These are phyloP conservation scores for Avena sativa DNA, from an alignment of 176 grass and related monocot genomes.

Conservation along the genomic window DNA sequence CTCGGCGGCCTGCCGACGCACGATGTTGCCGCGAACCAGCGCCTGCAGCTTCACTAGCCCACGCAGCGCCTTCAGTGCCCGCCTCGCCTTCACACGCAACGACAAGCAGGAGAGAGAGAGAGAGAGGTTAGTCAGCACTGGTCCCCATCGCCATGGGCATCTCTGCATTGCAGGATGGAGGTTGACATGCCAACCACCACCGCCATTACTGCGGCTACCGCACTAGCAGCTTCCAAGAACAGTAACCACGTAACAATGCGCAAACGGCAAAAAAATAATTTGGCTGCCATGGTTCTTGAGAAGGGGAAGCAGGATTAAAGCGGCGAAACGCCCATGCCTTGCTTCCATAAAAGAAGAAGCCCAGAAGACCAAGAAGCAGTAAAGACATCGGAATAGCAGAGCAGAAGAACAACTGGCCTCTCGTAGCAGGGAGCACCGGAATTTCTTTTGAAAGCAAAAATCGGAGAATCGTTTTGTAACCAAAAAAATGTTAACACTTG, in stretches of 20 bases:
- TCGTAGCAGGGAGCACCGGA: neutral
- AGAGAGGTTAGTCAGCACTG: slow-evolving; percentile 34
- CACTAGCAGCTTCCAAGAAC: slow-evolving; percentile 45
- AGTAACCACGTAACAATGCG: slow-evolving; percentile 34
- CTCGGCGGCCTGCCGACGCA: slow-evolving; percentile 91
- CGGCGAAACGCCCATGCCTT: slow-evolving; percentile 32
- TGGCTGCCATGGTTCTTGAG: neutral
- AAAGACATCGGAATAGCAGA: slow-evolving; percentile 35
- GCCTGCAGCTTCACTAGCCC: slow-evolving; percentile 97
- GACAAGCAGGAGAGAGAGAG: slow-evolving; percentile 1
- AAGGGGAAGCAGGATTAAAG: slow-evolving; percentile 37
- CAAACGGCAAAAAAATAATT: slow-evolving; percentile 39
- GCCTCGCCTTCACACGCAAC: slow-evolving; percentile 69
- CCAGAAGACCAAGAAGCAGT: slow-evolving; percentile 17
- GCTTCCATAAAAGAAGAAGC: slow-evolving; percentile 50
- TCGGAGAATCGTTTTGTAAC: neutral
- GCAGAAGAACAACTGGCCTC: slow-evolving; percentile 12
- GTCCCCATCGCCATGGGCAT: slow-evolving; percentile 33
- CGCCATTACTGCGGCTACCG: slow-evolving; percentile 45
- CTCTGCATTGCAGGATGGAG: slow-evolving; percentile 7
- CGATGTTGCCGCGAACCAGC: slow-evolving; percentile 93
- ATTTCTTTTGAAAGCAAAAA: neutral
- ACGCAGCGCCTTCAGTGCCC: slow-evolving; percentile 82
- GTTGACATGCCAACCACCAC: slow-evolving; percentile 45
- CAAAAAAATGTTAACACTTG: neutral